phyloP scores from a whole-genome alignment of 2,329 filamentous ascomycete species.

The Sclerotinia sclerotiorum region DNA sequence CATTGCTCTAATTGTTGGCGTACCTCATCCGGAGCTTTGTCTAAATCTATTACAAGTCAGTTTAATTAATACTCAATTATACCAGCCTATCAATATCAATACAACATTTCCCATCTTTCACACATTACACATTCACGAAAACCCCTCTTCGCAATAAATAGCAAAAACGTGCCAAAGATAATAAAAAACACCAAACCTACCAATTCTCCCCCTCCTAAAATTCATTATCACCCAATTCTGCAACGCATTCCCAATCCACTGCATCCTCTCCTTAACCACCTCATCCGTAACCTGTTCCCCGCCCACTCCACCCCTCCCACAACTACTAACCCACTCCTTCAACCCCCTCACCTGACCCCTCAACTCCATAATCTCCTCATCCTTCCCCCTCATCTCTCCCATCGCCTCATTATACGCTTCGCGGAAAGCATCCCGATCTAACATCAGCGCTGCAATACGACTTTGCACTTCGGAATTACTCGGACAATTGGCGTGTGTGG shows the following conservation, averaged over 20 bases:
- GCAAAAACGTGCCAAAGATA: background rate
- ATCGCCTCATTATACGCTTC: conserved; percentile 51
- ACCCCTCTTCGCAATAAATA: background rate
- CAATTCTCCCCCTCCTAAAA: conserved; percentile 62
- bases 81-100: conserved; percentile 1
- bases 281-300: conserved; percentile 65
- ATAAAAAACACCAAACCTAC: conserved; percentile 32
- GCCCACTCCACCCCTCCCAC: conserved; percentile 50
- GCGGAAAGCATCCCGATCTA: conserved; percentile 44
- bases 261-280: conserved; percentile 62
- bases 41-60: conserved; percentile 44
- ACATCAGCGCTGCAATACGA: conserved; percentile 34
- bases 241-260: conserved; percentile 62
- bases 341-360: conserved; percentile 62
- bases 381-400: conserved; percentile 49
- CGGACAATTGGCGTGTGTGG: conserved; percentile 49
- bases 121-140: background rate
- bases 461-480: conserved; percentile 45
- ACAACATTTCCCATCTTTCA: background rate
- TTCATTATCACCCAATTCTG: conserved; percentile 74
- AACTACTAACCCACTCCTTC: conserved; percentile 70
- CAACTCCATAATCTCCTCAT: conserved; percentile 57
- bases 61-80: background rate
- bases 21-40: conserved; percentile 45
- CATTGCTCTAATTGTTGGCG: conserved; percentile 48